Percentiles rank a stretch among this genome's conserved stretches.
Evolutionary conservation across 176 grass and related monocot genomes (phyloP).

Genomic region (Luzula sylvatica): DNA sequence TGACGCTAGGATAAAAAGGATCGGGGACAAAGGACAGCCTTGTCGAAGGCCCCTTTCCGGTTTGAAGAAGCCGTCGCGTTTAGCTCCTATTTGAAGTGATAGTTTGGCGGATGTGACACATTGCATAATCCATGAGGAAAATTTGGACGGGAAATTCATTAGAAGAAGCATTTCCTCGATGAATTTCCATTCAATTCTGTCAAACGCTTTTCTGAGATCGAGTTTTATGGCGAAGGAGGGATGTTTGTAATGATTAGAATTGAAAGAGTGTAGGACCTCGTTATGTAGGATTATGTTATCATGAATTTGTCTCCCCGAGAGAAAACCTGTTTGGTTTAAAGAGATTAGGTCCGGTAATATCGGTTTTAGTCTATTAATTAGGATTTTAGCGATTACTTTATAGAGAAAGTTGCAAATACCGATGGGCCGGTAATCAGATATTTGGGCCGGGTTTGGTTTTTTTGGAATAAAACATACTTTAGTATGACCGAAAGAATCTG

Average conservation of each 20-base stretch:
- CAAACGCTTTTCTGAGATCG: background rate
- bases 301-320: background rate
- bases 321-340: background rate
- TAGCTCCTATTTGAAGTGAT: background rate
- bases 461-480: background rate
- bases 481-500: too few species aligned
- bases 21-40: background rate
- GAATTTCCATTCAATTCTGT: background rate
- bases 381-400: background rate
- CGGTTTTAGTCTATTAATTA: background rate
- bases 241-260: too few species aligned
- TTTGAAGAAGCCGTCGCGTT: background rate
- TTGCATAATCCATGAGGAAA: background rate
- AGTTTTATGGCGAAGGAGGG: background rate
- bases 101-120: background rate
- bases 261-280: background rate
- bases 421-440: background rate
- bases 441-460: background rate
- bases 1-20: background rate
- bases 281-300: background rate
- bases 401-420: background rate
- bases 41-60: background rate
- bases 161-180: background rate
- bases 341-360: background rate
- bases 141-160: background rate